Percentiles rank a stretch among this genome's conserved stretches.
Evolutionary conservation across 73 alveolate species (phyloP).

Genomic region (Breviolum minutum): DNA sequence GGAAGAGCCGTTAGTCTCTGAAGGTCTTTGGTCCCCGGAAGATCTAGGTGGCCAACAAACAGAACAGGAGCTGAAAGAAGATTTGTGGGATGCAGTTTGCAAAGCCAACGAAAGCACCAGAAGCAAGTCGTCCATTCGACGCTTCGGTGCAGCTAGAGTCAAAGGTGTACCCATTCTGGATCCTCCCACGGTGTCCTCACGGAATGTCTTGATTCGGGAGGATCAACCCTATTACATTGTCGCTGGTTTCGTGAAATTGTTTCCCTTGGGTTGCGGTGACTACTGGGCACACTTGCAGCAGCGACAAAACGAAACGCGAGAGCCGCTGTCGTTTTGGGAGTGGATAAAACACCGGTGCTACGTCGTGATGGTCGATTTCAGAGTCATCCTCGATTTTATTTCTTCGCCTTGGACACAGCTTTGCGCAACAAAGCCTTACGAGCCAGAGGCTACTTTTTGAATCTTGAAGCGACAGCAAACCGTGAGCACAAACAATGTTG

Average conservation of each 20-base stretch:
- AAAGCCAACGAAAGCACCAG: no score
- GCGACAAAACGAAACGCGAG: not conserved
- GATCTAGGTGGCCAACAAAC: no score
- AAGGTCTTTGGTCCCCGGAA: no score
- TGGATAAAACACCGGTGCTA: not conserved
- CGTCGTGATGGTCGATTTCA: not conserved
- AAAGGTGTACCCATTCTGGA: not conserved
- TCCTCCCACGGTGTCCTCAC: not conserved
- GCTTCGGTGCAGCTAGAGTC: not conserved
- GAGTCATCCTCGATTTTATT: no score
- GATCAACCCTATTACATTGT: no score
- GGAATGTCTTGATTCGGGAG: not conserved
- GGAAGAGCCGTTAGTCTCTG: no score
- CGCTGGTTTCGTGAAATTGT: no score
- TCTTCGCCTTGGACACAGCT: not conserved
- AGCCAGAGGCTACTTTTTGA: not conserved
- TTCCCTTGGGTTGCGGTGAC: no score
- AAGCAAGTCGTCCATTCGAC: not conserved
- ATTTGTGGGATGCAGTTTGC: no score
- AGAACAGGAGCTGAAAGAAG: no score
- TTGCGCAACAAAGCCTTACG: constrained; percentile 12
- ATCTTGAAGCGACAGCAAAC: not conserved
- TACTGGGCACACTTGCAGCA: not conserved
- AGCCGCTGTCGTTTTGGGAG: constrained; percentile 16
- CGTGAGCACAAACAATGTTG: not conserved